These are phyloP conservation scores for Lecanosticta acicola DNA, from an alignment of 2,329 filamentous ascomycete species.

Conservation along the genomic window DNA sequence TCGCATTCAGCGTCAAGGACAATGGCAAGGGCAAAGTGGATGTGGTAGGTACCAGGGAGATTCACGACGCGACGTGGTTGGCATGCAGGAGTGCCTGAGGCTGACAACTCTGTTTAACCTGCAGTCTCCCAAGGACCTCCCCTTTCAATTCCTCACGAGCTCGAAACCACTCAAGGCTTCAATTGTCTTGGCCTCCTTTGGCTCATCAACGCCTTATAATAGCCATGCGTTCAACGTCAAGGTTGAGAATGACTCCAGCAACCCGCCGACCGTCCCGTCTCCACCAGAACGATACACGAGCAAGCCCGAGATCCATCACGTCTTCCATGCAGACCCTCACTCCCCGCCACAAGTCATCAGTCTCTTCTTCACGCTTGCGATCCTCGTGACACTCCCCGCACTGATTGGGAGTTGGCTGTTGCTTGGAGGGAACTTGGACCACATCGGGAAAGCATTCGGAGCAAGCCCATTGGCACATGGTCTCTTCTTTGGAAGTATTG, in stretches of 20 bases:
- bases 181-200: conserved; percentile 81
- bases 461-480: conserved; percentile 74
- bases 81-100: conserved; percentile 6
- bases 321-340: conserved; percentile 72
- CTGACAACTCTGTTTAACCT: conserved; percentile 2
- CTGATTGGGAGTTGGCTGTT: conserved; percentile 69
- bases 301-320: conserved; percentile 80
- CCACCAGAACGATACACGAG: conserved; percentile 76
- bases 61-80: conserved; percentile 1
- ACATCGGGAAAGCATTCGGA: conserved; percentile 68
- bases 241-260: conserved; percentile 58
- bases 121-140: conserved; percentile 84
- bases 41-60: conserved; percentile 57
- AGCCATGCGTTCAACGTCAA: conserved; percentile 67
- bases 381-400: conserved; percentile 67
- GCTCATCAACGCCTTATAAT: conserved; percentile 62
- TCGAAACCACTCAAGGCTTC: conserved; percentile 67
- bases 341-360: conserved; percentile 78
- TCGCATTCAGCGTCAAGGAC: conserved; percentile 76
- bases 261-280: conserved; percentile 56
- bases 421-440: conserved; percentile 76
- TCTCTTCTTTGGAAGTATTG: conserved; percentile 78
- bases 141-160: conserved; percentile 69
- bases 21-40: conserved; percentile 81
- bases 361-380: conserved; percentile 66